These are phyloP conservation scores for Endocladia muricata DNA, from an alignment of 31 red algal species.

Conservation along the genomic window DNA sequence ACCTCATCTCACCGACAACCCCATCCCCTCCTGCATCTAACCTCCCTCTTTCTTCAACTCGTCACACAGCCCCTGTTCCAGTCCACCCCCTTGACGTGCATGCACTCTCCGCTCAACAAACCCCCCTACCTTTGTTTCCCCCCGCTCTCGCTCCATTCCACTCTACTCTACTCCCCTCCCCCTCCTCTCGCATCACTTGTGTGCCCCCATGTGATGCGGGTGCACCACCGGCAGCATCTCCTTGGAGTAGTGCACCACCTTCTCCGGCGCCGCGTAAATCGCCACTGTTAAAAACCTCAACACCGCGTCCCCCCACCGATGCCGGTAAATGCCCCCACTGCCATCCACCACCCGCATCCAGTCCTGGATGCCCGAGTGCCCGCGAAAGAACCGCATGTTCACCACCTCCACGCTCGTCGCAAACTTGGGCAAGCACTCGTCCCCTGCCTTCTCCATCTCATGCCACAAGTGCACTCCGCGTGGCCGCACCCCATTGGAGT, in stretches of 20 bases:
- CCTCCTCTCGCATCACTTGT: too few species aligned
- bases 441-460: neutral
- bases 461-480: constrained; percentile 27
- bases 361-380: constrained; percentile 49
- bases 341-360: constrained; percentile 43
- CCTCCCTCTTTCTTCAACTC: too few species aligned
- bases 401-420: constrained; percentile 34
- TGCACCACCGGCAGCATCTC: constrained; percentile 4
- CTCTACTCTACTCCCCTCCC: too few species aligned
- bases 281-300: constrained; percentile 38
- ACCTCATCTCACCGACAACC: too few species aligned
- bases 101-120: too few species aligned
- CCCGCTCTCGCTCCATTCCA: too few species aligned
- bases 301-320: constrained; percentile 33
- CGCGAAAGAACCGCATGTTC: constrained; percentile 38
- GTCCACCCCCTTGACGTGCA: too few species aligned
- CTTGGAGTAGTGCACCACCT: constrained; percentile 10
- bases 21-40: too few species aligned
- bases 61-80: too few species aligned
- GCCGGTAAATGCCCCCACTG: constrained; percentile 29
- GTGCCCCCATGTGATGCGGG: neutral
- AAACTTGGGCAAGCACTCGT: constrained; percentile 25
- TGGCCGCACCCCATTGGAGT: constrained; percentile 35
- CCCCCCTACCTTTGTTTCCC: too few species aligned
- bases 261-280: constrained; percentile 26